Evolutionary conservation across 2,329 filamentous ascomycete species (phyloP).

Genomic region (Penicillium capsulatum): DNA sequence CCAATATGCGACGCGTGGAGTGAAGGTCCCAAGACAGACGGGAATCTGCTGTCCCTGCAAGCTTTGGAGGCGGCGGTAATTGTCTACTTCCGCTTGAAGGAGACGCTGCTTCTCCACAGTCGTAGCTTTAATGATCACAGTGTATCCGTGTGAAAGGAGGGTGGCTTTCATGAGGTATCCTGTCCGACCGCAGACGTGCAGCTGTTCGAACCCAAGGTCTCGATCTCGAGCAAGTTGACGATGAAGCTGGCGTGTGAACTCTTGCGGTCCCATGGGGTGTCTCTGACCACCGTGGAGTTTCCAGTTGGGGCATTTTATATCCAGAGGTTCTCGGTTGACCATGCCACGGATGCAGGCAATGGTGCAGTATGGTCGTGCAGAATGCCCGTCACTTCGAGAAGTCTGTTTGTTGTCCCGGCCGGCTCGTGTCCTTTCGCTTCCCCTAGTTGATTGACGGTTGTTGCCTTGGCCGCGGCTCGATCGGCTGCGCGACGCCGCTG

Average conservation of each 20-base stretch:
- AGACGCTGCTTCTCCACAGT: conserved; percentile 13
- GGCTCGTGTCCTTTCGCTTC: conserved; percentile 10
- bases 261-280: conserved; percentile 25
- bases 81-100: conserved; percentile 21
- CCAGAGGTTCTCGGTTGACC: conserved; percentile 16
- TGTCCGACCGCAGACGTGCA: conserved; percentile 22
- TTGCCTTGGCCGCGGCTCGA: conserved; percentile 26
- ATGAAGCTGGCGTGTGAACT: conserved; percentile 16
- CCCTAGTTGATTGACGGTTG: conserved; percentile 16
- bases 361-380: conserved; percentile 19
- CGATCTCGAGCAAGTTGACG: conserved; percentile 14
- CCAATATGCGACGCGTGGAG: conserved; percentile 20
- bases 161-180: conserved; percentile 26
- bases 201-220: conserved; percentile 18
- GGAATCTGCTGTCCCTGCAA: conserved; percentile 26
- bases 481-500: conserved; percentile 12
- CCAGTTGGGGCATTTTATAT: conserved; percentile 33
- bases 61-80: conserved; percentile 20
- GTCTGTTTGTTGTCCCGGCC: conserved; percentile 9
- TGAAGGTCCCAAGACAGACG: conserved; percentile 24
- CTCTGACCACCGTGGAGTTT: conserved; percentile 17
- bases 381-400: conserved; percentile 13
- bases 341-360: conserved; percentile 22
- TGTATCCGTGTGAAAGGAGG: conserved; percentile 25
- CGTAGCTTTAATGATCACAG: conserved; percentile 26